Base-by-base conservation (phyloP, 2,329 filamentous ascomycete species). In the Verticillium nonalfalfae region DNA sequence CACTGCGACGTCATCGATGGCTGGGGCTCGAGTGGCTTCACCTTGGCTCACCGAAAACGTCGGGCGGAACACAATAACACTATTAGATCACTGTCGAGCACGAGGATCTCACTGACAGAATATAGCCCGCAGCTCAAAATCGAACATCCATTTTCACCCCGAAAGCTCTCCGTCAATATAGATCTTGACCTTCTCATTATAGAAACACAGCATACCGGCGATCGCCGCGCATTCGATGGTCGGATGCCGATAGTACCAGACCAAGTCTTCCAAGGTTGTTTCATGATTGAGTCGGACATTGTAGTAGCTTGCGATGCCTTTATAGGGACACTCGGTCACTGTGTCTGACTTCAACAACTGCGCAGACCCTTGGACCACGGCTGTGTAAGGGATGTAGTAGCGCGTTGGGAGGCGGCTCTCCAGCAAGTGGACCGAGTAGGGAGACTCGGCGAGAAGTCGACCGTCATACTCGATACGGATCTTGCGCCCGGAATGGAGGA, bases 171-270 rank as follows among this genome's bases (percentile, higher is more conserved):
- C 85, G 63, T 85, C 83, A 6, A 88, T 65, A 61, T 77, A 74
- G n/a, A 89, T 79, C 63, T 88, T 84, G 1, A 90, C 84, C 72
- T 85, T 86, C 70, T 90, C 87, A 64, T 89, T 88, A 65, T 89
- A 89, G 63, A 89, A 90, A 67, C 85, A 89, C 59, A 87, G 56
- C 56, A 78, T 69, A 1, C 85, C 85, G 1, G 81, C 81, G 62
- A 90, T 76, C 2, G 71, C 72, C 2, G 78, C 79, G 60, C 82
- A 83, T 71, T 90, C 87, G 0, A 76, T 67, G 0, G 81, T 84
- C 2, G 87, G 85, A 11, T 78, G 76, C 15, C 74, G 74, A 61
- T 90, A 90, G 62, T 81, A 88, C 87, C 87, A 90, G 1, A 87
- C 78, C 2, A 85, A 60, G 66, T 89, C 80, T 64, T 78, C 74